These are phyloP conservation scores for Elaeis oleifera DNA, from an alignment of 202 grass and related monocot genomes.

Conservation along the genomic window DNA sequence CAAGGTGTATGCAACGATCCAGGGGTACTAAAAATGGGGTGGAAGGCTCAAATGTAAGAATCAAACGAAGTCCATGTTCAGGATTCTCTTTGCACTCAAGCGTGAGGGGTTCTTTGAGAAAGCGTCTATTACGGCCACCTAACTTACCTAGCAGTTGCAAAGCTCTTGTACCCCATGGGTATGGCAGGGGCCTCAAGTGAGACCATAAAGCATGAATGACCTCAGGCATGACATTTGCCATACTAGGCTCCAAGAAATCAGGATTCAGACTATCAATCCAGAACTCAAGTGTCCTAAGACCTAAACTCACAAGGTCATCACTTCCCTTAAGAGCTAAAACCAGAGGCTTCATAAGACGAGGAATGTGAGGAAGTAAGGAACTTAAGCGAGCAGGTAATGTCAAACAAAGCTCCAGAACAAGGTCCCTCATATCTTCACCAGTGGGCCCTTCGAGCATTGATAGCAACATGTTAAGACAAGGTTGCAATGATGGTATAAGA, in stretches of 20 bases:
- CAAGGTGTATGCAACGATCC: constrained; percentile 85
- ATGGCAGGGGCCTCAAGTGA: constrained; percentile 84
- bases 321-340: constrained; percentile 93
- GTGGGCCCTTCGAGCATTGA: constrained; percentile 91
- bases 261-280: constrained; percentile 99
- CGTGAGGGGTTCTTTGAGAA: constrained; percentile 75
- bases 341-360: constrained; percentile 91
- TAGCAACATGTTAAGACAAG: constrained; percentile 95
- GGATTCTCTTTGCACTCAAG: constrained; percentile 99
- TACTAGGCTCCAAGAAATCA: constrained; percentile 99
- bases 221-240: constrained; percentile 97
- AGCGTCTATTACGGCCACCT: constrained; percentile 86
- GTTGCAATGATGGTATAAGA: constrained; percentile 91
- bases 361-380: constrained; percentile 95
- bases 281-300: constrained; percentile 89
- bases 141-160: constrained; percentile 93
- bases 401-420: constrained; percentile 87
- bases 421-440: constrained; percentile 86
- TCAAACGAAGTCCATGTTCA: constrained; percentile 86
- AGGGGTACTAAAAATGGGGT: constrained; percentile 98
- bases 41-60: constrained; percentile 93
- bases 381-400: constrained; percentile 95
- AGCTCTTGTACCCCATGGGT: constrained; percentile 85
- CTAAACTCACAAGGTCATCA: constrained; percentile 92
- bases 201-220: constrained; percentile 98